Conservation (phyloP, 2,329 filamentous ascomycete genomes). For the Lachnellula subtilissima region DNA sequence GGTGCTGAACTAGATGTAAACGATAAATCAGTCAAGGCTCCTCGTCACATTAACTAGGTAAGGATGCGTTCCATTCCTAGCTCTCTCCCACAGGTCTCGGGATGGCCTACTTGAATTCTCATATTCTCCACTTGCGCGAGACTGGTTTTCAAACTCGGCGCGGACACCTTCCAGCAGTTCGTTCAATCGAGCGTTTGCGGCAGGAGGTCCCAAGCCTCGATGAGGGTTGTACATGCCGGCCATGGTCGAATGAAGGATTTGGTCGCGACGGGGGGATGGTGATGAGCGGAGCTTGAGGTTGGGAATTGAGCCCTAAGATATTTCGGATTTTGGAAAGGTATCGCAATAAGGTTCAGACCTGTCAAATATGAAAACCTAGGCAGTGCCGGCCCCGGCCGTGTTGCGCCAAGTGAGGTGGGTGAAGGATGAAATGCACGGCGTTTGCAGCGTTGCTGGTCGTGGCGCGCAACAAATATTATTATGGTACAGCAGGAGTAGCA, state of each 20-base stretch:
- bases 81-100: not conserved
- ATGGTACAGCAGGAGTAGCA: not conserved
- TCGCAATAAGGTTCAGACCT: too few relatives aligned
- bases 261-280: not conserved
- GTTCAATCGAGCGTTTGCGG: slow-evolving; percentile 65
- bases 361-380: not conserved
- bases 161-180: slow-evolving; percentile 91
- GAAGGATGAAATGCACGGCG: slow-evolving; percentile 7
- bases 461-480: not conserved
- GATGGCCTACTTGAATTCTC: slow-evolving; percentile 82
- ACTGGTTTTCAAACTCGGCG: slow-evolving; percentile 82
- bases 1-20: slow-evolving; percentile 63
- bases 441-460: slow-evolving; percentile 8
- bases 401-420: slow-evolving; percentile 14
- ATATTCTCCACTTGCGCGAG: slow-evolving; percentile 76
- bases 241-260: not conserved
- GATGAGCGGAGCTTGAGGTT: not conserved
- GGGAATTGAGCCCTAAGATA: not conserved
- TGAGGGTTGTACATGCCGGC: slow-evolving; percentile 75
- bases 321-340: not conserved
- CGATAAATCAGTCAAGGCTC: not conserved
- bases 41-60: too few relatives aligned
- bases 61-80: not conserved
- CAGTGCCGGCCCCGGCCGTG: slow-evolving; percentile 1
- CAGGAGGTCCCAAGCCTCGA: slow-evolving; percentile 72